Conservation (phyloP, 2,329 filamentous ascomycete genomes). For the Fusarium sp. region DNA sequence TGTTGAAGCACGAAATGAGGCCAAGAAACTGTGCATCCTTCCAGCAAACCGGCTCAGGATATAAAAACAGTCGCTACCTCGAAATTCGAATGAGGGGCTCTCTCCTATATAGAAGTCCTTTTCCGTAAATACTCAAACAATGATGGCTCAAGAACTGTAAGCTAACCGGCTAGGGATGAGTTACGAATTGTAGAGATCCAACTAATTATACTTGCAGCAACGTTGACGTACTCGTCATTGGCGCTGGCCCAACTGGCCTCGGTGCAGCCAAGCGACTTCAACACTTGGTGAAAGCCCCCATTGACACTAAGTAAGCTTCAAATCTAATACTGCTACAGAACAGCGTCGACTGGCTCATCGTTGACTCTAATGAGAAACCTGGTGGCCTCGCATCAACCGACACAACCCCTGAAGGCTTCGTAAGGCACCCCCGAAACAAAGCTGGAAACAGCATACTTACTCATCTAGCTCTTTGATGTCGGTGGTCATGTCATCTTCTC, state of each 20-base stretch:
- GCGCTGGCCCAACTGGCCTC: slow-evolving; percentile 95
- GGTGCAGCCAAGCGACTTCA: slow-evolving; percentile 98
- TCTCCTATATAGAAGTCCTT: too few species aligned
- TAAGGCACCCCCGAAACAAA: slow-evolving; percentile 64
- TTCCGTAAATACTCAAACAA: neutral
- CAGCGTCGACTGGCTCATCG: slow-evolving; percentile 93
- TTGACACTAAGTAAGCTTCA: slow-evolving; percentile 8
- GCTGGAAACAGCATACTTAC: slow-evolving; percentile 7
- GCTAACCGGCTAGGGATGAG: rapidly evolving
- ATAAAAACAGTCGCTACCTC: neutral
- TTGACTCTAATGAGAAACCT: slow-evolving; percentile 90
- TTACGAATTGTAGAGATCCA: neutral
- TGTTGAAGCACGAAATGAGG: neutral
- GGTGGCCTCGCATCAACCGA: slow-evolving; percentile 97
- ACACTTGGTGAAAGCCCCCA: slow-evolving; percentile 77
- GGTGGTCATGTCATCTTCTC: slow-evolving; percentile 99
- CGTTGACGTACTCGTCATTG: slow-evolving; percentile 97
- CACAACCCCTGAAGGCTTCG: slow-evolving; percentile 94
- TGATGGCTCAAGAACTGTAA: neutral
- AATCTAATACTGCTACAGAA: slow-evolving; percentile 67
- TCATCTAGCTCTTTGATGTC: slow-evolving; percentile 89
- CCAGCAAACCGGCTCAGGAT: rapidly evolving
- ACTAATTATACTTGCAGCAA: slow-evolving; percentile 65
- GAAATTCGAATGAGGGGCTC: too few species aligned
- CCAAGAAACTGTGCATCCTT: too few species aligned